Conservation (phyloP, 208 protist species). For the Acanthamoeba royreba region DNA sequence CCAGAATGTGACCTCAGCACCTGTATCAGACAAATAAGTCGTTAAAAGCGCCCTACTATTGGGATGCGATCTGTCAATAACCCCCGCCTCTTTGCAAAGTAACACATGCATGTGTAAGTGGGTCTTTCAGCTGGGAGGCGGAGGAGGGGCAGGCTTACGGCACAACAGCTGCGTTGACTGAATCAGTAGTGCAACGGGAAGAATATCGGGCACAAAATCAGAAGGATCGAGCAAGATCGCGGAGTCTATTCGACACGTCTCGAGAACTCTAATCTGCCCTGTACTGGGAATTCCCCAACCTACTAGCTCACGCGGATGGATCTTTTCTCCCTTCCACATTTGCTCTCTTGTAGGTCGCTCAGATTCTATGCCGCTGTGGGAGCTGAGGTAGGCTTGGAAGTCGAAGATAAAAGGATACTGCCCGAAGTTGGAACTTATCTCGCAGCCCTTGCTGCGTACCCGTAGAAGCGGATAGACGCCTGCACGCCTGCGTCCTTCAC, state of each 20-base stretch:
- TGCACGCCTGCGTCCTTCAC: no score
- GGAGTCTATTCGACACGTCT: no score
- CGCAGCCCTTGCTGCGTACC: not conserved
- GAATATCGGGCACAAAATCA: no score
- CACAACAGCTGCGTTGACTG: no score
- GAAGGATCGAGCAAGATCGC: no score
- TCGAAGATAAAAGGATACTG: not conserved
- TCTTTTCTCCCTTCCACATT: no score
- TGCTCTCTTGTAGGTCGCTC: not conserved
- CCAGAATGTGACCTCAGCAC: not conserved
- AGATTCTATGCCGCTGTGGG: not conserved
- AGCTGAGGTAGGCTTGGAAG: not conserved
- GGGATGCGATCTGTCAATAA: not conserved
- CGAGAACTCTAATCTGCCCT: no score
- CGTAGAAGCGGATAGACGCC: not conserved
- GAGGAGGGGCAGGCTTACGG: no score
- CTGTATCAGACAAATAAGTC: not conserved
- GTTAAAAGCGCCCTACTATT: not conserved
- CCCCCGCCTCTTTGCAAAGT: not conserved
- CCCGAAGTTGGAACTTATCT: not conserved
- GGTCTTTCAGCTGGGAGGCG: not conserved
- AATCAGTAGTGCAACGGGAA: not conserved
- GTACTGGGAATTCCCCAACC: no score
- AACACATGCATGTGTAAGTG: not conserved
- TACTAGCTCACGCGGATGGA: no score